Conservation (phyloP, 1,284 basidiomycete genomes). For the Apiotrichum akiyoshidainum region DNA sequence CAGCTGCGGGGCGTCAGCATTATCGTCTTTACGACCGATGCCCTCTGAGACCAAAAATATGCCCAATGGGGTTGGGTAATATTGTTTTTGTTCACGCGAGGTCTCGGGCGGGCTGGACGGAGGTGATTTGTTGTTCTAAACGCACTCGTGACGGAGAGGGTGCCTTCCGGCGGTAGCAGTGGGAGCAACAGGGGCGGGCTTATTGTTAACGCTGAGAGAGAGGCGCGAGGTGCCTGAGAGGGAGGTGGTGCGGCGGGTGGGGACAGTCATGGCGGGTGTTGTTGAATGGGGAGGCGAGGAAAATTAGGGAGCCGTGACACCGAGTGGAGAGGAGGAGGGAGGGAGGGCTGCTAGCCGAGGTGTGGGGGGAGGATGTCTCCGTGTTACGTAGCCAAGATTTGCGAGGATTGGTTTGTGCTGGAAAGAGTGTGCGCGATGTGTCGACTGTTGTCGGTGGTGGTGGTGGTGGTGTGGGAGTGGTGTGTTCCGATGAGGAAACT, state of each 20-base stretch:
- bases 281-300: background rate
- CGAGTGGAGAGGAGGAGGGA: background rate
- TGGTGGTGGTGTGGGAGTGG: too few species aligned
- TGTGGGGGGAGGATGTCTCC: too few species aligned
- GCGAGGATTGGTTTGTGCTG: too few species aligned
- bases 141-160: slow-evolving; percentile 49
- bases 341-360: background rate
- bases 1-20: slow-evolving; percentile 34
- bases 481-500: too few species aligned
- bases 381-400: too few species aligned
- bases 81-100: background rate
- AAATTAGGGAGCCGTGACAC: background rate
- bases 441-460: too few species aligned
- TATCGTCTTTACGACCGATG: background rate
- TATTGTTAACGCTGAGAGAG: slow-evolving; percentile 40
- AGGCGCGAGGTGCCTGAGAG: slow-evolving; percentile 43
- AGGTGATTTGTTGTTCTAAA: slow-evolving; percentile 1
- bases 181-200: slow-evolving; percentile 15
- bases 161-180: slow-evolving; percentile 34
- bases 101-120: background rate
- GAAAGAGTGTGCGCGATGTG: too few species aligned
- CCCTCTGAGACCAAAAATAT: background rate
- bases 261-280: slow-evolving; percentile 3
- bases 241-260: slow-evolving; percentile 36
- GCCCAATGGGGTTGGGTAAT: too few species aligned